Conservation (phyloP, 2,329 filamentous ascomycete species). For the Stenocarpella maydis region DNA sequence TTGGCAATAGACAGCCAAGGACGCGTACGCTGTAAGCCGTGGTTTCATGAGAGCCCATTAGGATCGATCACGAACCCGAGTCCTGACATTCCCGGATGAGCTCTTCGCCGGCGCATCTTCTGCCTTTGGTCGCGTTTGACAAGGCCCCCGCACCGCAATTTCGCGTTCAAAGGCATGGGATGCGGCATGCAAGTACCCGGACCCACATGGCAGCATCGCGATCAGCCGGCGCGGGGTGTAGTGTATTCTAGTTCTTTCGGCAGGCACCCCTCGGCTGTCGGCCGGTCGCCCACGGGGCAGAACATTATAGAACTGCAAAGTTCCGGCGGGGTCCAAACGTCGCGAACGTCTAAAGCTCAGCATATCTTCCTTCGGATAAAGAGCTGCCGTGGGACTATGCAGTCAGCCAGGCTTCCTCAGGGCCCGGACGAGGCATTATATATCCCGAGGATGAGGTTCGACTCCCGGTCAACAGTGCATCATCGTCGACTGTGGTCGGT, state of each 20-base stretch:
- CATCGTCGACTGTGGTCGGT: not conserved
- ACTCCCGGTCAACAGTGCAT: not conserved
- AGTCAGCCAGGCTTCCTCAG: not conserved
- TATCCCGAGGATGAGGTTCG: not conserved
- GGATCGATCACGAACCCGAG: not conserved
- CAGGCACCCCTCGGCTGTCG: not conserved
- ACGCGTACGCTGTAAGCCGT: not conserved
- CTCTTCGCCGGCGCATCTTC: not conserved
- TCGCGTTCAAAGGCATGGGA: not conserved
- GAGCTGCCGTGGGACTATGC: not conserved
- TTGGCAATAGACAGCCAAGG: too few species aligned
- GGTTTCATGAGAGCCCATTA: not conserved
- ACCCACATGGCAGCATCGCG: not conserved
- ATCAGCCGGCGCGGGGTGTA: not conserved
- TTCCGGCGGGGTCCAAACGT: not conserved
- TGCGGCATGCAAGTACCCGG: constrained; percentile 6
- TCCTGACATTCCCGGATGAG: not conserved
- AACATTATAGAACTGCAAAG: not conserved
- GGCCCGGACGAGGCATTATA: not conserved
- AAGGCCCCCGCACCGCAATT: not conserved
- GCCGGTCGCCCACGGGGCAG: not conserved
- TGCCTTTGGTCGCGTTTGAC: not conserved
- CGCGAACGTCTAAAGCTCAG: too few species aligned
- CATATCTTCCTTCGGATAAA: not conserved
- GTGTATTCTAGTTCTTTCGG: not conserved